Evolutionary conservation across 805 yeast species (phyloP).

Genomic region (Suhomyces sp.): DNA sequence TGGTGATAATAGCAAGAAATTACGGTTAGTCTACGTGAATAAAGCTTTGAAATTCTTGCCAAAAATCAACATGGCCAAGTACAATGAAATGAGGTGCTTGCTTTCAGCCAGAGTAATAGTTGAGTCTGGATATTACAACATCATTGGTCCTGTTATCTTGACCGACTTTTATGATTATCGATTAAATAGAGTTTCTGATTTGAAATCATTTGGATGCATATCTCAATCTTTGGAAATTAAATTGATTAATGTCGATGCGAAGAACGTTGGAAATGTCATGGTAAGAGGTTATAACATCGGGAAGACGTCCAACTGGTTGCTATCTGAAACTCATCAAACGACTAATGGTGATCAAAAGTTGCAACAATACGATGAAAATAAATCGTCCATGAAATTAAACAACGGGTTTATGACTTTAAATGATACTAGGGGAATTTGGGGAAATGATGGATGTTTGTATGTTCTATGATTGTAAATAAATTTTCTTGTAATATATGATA

Average conservation of each 20-base stretch:
- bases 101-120: conserved; percentile 51
- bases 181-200: conserved; percentile 31
- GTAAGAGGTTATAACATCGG: conserved; percentile 70
- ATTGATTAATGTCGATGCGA: conserved; percentile 33
- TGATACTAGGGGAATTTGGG: conserved; percentile 58
- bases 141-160: conserved; percentile 58
- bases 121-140: conserved; percentile 46
- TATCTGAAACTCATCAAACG: conserved; percentile 1
- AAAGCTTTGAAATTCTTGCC: conserved; percentile 21
- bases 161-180: conserved; percentile 67
- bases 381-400: conserved; percentile 20
- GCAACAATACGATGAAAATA: conserved; percentile 21
- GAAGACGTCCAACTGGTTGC: conserved; percentile 28
- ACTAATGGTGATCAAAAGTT: conserved; percentile 4
- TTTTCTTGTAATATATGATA: too few relatives aligned
- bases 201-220: conserved; percentile 54
- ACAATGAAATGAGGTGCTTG: conserved; percentile 45
- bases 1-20: conserved; percentile 12
- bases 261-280: conserved; percentile 48
- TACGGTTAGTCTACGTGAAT: conserved; percentile 45
- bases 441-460: conserved; percentile 72
- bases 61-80: conserved; percentile 19
- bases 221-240: conserved; percentile 63
- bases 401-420: conserved; percentile 46
- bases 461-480: conserved; percentile 20